Evolutionary conservation across 2,329 filamentous ascomycete species (phyloP).

Genomic region (Phyllosticta citrichinensis): DNA sequence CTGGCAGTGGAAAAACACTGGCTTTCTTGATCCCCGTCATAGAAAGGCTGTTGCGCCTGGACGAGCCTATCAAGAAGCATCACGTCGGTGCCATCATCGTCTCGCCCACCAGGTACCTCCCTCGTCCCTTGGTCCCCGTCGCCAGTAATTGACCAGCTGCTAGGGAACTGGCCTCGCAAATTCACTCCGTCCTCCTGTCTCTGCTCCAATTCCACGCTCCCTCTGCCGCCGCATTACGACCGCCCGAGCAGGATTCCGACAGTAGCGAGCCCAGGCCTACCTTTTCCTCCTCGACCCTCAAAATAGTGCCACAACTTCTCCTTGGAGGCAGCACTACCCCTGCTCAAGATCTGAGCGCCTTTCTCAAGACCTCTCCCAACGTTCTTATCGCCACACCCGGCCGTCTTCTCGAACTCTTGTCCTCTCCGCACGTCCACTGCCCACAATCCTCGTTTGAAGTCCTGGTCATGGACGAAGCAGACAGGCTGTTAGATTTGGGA

Average conservation of each 20-base stretch:
- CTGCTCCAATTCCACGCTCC: conserved; percentile 74
- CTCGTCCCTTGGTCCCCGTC: background rate
- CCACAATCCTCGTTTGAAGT: conserved; percentile 84
- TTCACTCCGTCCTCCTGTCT: conserved; percentile 67
- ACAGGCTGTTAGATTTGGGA: conserved; percentile 82
- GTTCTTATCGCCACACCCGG: conserved; percentile 86
- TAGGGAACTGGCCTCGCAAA: conserved; percentile 84
- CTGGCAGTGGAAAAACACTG: conserved; percentile 83
- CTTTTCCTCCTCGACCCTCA: conserved; percentile 40
- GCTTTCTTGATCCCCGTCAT: conserved; percentile 77
- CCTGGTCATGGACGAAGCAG: conserved; percentile 88
- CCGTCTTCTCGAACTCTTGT: conserved; percentile 75
- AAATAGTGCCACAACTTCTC: conserved; percentile 74
- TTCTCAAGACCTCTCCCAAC: conserved; percentile 77
- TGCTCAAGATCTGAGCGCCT: conserved; percentile 76
- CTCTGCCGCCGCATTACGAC: conserved; percentile 59
- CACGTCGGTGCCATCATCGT: conserved; percentile 87
- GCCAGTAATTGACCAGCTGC: background rate
- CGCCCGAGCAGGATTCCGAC: conserved; percentile 32
- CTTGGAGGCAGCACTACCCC: conserved; percentile 74
- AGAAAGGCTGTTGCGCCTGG: conserved; percentile 67
- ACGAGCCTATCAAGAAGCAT: conserved; percentile 78
- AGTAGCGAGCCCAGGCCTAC: conserved; percentile 29
- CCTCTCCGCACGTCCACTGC: conserved; percentile 78
- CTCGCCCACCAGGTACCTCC: conserved; percentile 59